Evolutionary conservation across 179 eudicot species (phyloP).

Genomic region (Beta lomatogona): DNA sequence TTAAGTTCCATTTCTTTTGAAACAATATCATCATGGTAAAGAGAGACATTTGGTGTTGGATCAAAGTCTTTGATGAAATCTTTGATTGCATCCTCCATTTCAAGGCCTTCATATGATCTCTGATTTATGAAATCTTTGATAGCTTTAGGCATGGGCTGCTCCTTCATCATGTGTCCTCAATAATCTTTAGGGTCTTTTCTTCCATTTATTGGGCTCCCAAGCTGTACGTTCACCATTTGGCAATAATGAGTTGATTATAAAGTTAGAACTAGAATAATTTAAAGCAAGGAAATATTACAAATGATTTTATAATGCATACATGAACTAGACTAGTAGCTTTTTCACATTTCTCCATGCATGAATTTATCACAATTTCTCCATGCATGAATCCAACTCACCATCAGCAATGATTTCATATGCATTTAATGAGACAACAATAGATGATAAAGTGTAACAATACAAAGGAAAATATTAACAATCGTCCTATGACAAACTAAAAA

Average conservation of each 20-base stretch:
- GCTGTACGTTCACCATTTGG: slow-evolving; percentile 11
- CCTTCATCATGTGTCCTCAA: slow-evolving; percentile 39
- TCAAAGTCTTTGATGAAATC: slow-evolving; percentile 24
- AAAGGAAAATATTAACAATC: no score
- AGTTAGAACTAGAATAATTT: neutral
- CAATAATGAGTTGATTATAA: neutral
- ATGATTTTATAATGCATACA: no score
- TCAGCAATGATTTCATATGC: no score
- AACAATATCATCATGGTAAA: slow-evolving; percentile 20
- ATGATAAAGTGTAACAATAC: no score
- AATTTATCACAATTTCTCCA: no score
- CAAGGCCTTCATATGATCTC: neutral
- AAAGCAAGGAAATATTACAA: neutral
- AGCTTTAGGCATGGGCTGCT: slow-evolving; percentile 40
- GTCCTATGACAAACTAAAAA: no score
- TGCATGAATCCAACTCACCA: no score
- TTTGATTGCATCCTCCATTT: neutral
- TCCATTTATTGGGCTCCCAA: slow-evolving; percentile 17
- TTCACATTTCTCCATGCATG: no score
- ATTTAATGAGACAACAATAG: no score
- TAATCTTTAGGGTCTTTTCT: slow-evolving; percentile 31
- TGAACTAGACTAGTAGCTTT: no score
- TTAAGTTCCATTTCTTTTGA: neutral
- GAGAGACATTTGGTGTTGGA: slow-evolving; percentile 25
- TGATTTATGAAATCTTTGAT: slow-evolving; percentile 24